Evolutionary conservation across 2,329 filamentous ascomycete species (phyloP), one percentile per base, ranked within the genome.

Genomic region (Zymoseptoria crescenta): DNA sequence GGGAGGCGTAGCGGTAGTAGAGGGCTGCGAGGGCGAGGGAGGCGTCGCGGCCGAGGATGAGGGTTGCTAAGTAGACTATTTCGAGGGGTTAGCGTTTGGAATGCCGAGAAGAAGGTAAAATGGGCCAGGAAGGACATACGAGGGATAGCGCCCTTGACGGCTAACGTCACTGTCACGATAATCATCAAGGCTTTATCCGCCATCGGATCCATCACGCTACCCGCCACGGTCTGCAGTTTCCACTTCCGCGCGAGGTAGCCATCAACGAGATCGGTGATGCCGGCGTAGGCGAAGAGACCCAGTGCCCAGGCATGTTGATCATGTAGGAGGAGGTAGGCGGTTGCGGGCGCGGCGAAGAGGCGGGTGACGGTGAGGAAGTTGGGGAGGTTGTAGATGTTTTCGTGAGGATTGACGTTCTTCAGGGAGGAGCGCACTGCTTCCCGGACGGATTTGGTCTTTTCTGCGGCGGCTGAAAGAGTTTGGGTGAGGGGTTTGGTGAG

Each of bases 181-280:
- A 93, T 96, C 94, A 99, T 97, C 64, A 99, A 82, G 8, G 85
- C 83, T 77, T 99, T 99, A 75, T 99, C 94, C 2, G 94, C 94
- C 88, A 96, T 94, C 5, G 94, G 94, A 70, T 96, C 92, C 62
- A 99, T 91, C 29, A 99, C 85, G 57, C 90, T 95, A 57, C 94
- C 94, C 8, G 97, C 91, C 1, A 99, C 93, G 0, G 94, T 97
- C 74, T 94, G 88, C 59, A 91, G 81, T 55, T 93, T 87, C 85
- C 88, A 97, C 61, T 81, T 83, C 49, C 94, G 84, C 27, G 94
- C 94, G 68, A 99, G 94, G 82, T 87, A 97, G 59, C 94, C 94
- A 73, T 99, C 94, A 2, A 97, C 82, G 6, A 96, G 80, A 72
- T 99, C 94, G 0, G 93, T 96, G 67, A 96, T 79, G 52, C 91